phyloP scores from a whole-genome alignment of 768 basidiomycete genomes.

The Suillus placidus region DNA sequence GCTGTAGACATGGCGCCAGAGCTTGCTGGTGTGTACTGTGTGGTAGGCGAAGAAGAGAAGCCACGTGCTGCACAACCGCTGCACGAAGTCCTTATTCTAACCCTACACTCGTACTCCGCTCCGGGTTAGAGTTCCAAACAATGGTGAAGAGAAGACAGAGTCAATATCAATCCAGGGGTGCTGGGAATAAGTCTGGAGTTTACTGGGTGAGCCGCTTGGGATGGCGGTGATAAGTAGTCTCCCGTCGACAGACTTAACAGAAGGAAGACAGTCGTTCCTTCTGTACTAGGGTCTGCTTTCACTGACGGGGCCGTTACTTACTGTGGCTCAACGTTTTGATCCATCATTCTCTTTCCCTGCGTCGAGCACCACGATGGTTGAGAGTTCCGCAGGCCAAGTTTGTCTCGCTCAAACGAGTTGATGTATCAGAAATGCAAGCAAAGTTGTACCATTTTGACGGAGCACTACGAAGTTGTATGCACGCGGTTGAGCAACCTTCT shows the following conservation, averaged over 20 bases:
- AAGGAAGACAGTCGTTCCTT: neutral
- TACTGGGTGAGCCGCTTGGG: neutral
- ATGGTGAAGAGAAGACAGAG: neutral
- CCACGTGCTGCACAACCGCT: neutral
- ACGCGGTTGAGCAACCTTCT: neutral
- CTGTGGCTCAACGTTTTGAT: neutral
- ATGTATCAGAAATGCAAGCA: constrained; percentile 75
- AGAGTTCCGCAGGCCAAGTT: constrained; percentile 49
- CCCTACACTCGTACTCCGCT: neutral
- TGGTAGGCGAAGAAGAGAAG: neutral
- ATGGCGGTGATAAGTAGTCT: neutral
- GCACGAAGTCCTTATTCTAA: neutral
- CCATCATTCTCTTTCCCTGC: neutral
- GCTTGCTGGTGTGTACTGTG: neutral
- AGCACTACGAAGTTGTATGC: constrained; percentile 69
- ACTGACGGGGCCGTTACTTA: neutral
- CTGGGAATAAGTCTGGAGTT: neutral
- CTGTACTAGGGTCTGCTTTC: neutral
- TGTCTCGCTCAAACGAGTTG: constrained; percentile 84
- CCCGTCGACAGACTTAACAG: neutral
- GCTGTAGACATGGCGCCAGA: neutral
- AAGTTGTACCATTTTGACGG: constrained; percentile 82
- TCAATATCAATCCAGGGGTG: neutral
- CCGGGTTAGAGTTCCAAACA: neutral
- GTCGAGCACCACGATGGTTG: neutral